A percentile compares a stretch with the other conserved stretches of the same genome.
phyloP scores from a whole-genome alignment of 2,329 filamentous ascomycete genomes.

The Fusarium nanum region DNA sequence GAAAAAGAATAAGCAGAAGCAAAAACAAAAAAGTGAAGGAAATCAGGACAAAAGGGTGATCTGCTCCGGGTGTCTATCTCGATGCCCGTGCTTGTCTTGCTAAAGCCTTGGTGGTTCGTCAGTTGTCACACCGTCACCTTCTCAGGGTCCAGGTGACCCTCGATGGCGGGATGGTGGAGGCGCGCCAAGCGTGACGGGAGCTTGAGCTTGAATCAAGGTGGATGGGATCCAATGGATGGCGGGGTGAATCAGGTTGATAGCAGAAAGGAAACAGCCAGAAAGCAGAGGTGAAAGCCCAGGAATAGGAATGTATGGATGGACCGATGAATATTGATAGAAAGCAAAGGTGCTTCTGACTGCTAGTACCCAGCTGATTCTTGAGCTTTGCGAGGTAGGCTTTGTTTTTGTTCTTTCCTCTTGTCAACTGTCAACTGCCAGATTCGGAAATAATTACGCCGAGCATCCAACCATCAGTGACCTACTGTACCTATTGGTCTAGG shows the following conservation, averaged over 20 bases:
- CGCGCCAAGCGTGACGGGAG: slow-evolving; percentile 37
- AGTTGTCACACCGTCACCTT: slow-evolving; percentile 40
- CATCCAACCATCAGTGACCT: slow-evolving; percentile 10
- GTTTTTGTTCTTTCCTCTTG: slow-evolving; percentile 19
- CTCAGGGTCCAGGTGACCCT: slow-evolving; percentile 42
- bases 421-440: slow-evolving; percentile 24
- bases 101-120: slow-evolving; percentile 32
- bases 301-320: background rate
- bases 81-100: slow-evolving; percentile 31
- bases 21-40: background rate
- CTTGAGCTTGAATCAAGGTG: slow-evolving; percentile 21
- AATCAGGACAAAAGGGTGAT: slow-evolving; percentile 10
- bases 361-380: slow-evolving; percentile 2
- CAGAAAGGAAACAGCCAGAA: background rate
- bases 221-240: slow-evolving; percentile 12
- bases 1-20: slow-evolving; percentile 6
- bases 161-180: slow-evolving; percentile 25
- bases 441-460: slow-evolving; percentile 32
- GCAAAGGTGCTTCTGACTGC: background rate
- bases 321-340: background rate
- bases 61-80: slow-evolving; percentile 18
- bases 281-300: background rate
- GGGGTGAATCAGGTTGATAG: slow-evolving; percentile 20
- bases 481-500: background rate
- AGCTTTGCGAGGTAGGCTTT: slow-evolving; percentile 4